These are phyloP conservation scores for Fusarium phyllophilum DNA, from an alignment of 2,329 filamentous ascomycete genomes.

Conservation along the genomic window DNA sequence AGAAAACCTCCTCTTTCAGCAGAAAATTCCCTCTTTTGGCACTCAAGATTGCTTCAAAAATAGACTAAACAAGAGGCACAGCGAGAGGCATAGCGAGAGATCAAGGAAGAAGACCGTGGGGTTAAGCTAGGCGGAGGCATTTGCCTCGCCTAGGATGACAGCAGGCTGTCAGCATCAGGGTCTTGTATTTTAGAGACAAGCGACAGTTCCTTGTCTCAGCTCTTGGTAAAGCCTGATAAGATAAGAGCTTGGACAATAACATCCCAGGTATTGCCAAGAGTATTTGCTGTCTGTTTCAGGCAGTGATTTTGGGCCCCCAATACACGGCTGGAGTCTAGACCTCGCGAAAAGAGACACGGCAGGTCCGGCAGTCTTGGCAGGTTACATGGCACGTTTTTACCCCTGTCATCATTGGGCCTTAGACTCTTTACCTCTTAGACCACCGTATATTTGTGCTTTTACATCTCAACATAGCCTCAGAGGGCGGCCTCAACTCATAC, in stretches of 20 bases:
- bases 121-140: not conserved
- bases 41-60: not conserved
- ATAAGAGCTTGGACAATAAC: not conserved
- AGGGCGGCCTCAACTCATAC: accelerated
- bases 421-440: not conserved
- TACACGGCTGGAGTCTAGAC: accelerated
- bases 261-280: not conserved
- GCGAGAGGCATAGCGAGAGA: no score
- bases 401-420: not conserved
- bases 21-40: not conserved
- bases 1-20: not conserved
- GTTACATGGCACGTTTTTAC: not conserved
- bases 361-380: not conserved
- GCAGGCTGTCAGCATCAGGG: not conserved
- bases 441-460: not conserved
- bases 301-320: not conserved
- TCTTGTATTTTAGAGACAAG: not conserved
- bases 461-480: no score
- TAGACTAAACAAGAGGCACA: not conserved
- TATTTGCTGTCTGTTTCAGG: no score
- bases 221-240: not conserved
- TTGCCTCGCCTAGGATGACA: not conserved
- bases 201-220: not conserved
- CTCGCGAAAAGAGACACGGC: not conserved
- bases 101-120: not conserved